Conservation (phyloP, 1,139 yeast species). For the Saccharomyces hybrid region DNA sequence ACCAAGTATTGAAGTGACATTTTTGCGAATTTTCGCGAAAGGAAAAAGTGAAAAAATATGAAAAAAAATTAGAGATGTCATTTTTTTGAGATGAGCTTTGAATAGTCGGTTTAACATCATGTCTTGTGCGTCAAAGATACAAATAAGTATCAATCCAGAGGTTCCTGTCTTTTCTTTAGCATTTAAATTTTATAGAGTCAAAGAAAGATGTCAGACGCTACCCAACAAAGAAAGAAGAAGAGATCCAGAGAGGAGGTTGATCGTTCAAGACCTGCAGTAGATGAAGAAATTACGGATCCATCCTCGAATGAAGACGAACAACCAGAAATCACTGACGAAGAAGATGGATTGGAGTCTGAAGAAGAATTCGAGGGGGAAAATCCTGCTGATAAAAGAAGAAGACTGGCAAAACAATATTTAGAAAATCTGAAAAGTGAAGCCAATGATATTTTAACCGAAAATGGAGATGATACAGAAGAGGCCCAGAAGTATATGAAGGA, state of each 20-base stretch:
- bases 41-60: not conserved
- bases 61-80: not conserved
- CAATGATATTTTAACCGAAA: constrained; percentile 33
- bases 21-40: not conserved
- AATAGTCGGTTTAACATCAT: not conserved
- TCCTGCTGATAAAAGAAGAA: constrained; percentile 88
- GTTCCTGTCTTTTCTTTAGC: not conserved
- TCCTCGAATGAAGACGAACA: constrained; percentile 32
- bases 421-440: constrained; percentile 63
- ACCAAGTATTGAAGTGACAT: not conserved
- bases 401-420: constrained; percentile 88
- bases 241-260: constrained; percentile 20
- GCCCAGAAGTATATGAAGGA: constrained; percentile 1
- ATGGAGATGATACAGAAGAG: constrained; percentile 9
- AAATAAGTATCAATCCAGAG: not conserved
- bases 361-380: constrained; percentile 69
- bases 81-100: constrained; percentile 2
- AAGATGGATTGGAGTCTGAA: constrained; percentile 50
- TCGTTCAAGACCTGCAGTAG: constrained; percentile 10
- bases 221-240: constrained; percentile 15
- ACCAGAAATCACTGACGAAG: constrained; percentile 26
- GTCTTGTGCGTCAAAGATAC: not conserved
- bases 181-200: not conserved
- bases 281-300: constrained; percentile 32
- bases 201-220: constrained; percentile 11